Base-by-base conservation (phyloP, 768 basidiomycete species). In the Boletus sp. region DNA sequence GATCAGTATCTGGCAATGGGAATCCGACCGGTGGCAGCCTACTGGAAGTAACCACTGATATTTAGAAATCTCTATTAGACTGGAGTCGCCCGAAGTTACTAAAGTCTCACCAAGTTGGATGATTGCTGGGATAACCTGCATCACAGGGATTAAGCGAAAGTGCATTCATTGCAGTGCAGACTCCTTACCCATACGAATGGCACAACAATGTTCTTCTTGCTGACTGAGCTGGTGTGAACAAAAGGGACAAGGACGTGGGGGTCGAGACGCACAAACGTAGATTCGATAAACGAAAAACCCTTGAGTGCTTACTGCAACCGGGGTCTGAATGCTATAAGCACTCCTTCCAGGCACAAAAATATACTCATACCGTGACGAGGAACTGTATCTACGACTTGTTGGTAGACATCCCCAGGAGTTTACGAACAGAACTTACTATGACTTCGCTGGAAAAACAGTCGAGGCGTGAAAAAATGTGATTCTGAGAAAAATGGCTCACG, bases 231-330 rank as follows among this genome's bases (percentile, higher is more conserved):
- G 0, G 15, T 7, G 21, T 63, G 41, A 55, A 39, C 27, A 19
- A 8, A 27, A 7, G 8, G 15, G 30, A 34, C 34, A 34, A 8
- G 11, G 11, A 25, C 9, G 1, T 17, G 1, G 25, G 11, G 5
- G 17, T 10, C 10, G 0, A 45, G 1, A 58, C 51, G 15, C 6
- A 61, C 60, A 51, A 10, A 49, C 0, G 13, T 62, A 61, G 15
- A 61, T 57, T 29, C 60, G 45, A 32, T 53, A 27, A 17, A 54
- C 10, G 34, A 61, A 61, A 41, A 50, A 61, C 8, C 51, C 51
- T 17, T 61, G 60, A 2, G 51, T 47, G 5, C 19, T 8, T 38
- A 41, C 7, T 34, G 55, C 55, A 38, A 53, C 30, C 6, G 47
- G 11, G 13, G 1, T 4, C 60, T 62, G 29, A 5, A 27, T 21